Evolutionary conservation across 495 filamentous ascomycete species (phyloP).

Genomic region (Penicillium paradoxum): DNA sequence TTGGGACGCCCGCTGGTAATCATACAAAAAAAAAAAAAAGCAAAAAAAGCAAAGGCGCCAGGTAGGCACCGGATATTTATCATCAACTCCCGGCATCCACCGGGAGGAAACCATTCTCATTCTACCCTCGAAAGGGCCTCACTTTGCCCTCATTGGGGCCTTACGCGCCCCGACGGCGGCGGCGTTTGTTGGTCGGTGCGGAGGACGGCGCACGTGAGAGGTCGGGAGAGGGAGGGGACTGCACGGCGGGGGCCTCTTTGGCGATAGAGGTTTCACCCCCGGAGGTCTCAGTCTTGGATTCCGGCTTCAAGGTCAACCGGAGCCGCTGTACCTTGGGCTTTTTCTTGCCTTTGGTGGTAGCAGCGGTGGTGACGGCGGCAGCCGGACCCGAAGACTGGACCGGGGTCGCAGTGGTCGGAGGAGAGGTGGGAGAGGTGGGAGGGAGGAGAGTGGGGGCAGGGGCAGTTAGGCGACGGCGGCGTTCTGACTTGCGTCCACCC

Average conservation of each 20-base stretch:
- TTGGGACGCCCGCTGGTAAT: slow-evolving; percentile 3
- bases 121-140: background rate
- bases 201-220: slow-evolving; percentile 3
- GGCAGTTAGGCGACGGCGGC: slow-evolving; percentile 6
- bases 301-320: slow-evolving; percentile 14
- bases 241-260: background rate
- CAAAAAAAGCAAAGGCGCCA: background rate
- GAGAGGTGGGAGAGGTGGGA: background rate
- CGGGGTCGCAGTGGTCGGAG: slow-evolving; percentile 4
- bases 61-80: no score
- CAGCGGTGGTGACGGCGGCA: background rate
- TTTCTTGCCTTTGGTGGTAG: background rate
- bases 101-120: background rate
- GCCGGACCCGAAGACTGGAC: background rate
- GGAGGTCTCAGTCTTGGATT: background rate
- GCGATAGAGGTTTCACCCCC: background rate
- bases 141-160: background rate
- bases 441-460: background rate
- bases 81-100: background rate
- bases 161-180: background rate
- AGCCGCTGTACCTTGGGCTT: slow-evolving; percentile 15
- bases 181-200: background rate
- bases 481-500: slow-evolving; percentile 10
- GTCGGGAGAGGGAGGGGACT: background rate
- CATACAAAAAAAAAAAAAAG: background rate